phyloP scores from a whole-genome alignment of 352 stramenopile species.

The Globisporangium radiosum region DNA sequence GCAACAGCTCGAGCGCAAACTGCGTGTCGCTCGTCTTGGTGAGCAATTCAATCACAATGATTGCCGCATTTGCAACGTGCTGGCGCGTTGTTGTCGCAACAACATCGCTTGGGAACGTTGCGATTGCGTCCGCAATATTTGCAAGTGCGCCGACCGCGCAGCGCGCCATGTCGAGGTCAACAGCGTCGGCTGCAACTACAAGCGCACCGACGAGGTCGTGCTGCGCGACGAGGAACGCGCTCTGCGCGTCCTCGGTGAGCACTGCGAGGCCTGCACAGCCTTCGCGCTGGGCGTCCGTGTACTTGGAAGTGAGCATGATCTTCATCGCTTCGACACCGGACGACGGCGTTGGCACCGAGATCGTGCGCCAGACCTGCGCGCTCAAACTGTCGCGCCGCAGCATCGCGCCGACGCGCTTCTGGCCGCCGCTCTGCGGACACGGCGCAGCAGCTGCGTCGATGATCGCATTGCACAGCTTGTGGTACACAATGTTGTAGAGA shows the following conservation, averaged over 20 bases:
- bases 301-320: conserved; percentile 78
- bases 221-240: conserved; percentile 49
- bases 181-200: conserved; percentile 31
- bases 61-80: conserved; percentile 44
- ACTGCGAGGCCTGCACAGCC: conserved; percentile 63
- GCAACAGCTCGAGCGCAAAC: conserved; percentile 63
- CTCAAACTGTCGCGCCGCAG: conserved; percentile 41
- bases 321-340: conserved; percentile 81
- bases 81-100: conserved; percentile 24
- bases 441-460: conserved; percentile 40
- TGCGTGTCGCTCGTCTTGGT: conserved; percentile 39
- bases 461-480: conserved; percentile 32
- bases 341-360: conserved; percentile 41
- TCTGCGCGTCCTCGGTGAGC: conserved; percentile 60
- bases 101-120: conserved; percentile 36
- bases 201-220: conserved; percentile 48
- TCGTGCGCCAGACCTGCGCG: conserved; percentile 52
- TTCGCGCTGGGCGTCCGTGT: conserved; percentile 64
- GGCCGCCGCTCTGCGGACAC: conserved; percentile 61
- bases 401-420: conserved; percentile 42
- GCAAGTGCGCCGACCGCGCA: conserved; percentile 56
- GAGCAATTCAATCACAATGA: conserved; percentile 36
- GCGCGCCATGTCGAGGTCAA: conserved; percentile 61
- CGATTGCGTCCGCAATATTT: conserved; percentile 58
- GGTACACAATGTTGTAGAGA: conserved; percentile 70